Base-by-base conservation (phyloP, 441 rosid species). In the Pelargonium citronellum region DNA sequence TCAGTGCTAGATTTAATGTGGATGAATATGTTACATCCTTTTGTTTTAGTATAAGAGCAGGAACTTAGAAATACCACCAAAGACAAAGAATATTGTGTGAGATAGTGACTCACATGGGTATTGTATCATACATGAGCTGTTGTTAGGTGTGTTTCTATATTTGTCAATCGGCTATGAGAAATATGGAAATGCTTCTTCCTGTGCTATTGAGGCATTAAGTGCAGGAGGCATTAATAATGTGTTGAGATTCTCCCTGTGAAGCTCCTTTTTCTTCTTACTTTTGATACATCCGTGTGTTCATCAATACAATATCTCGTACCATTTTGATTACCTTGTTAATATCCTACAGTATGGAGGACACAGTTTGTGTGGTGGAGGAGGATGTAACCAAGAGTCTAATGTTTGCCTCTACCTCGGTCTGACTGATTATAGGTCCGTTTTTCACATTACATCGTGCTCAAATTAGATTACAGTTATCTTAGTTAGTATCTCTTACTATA, bases 381-480 rank as follows among this genome's bases (percentile, higher is more conserved):
- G 80, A 76, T 74, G 81, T 61, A 63, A 73, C 37, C 72, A 77
- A 69, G 82, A 75, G 71, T 75, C 73, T 71, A 77, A 69, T 65
- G 85, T 81, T 0, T 81, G 84, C 73, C 90, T 93, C 60, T 83
- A 79, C 77, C 96, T 93, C 79, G 98, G 97, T 66, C 72, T 91
- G 81, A 89, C 97, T 66, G 94, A 89, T 81, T 93, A 93, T 77
- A 89, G 89, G 96, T 91, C 67, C 7, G 37, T 82, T 75, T 73
- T 72, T 73, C 64, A 30, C 68, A 5, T 55, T 55, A 55, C 22
- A 17, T 16, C 24, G 15, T 15, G 22, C 61, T 55, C 8, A 55
- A 34, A 0, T 34, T 34, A 5, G 3, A 5, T 55, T 7, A 17
- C 61, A 17, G 17, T 16, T n/a, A 47, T 13, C 70, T 71, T 41